Conservation (phyloP, 345 rosid genomes). For the Eucalyptus victrix region DNA sequence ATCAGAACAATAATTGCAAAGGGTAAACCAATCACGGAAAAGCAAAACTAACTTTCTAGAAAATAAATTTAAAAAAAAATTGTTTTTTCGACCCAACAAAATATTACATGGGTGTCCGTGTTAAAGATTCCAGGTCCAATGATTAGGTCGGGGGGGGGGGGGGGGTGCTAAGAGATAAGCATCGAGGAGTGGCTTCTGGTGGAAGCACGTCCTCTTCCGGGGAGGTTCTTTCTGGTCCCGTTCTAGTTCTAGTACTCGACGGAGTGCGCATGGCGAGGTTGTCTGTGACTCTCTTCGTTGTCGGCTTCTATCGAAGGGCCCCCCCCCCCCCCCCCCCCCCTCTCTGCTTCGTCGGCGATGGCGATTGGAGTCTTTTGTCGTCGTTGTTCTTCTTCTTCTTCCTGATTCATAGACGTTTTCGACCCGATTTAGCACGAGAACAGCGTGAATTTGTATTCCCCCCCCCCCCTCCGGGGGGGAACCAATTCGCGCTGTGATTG, state of each 20-base stretch:
- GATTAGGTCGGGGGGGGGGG: not conserved
- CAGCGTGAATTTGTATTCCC: not conserved
- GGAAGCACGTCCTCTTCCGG: not conserved
- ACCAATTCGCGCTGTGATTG: no score
- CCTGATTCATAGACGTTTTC: not conserved
- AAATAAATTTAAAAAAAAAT: not conserved
- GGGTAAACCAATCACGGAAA: not conserved
- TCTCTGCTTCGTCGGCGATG: not conserved
- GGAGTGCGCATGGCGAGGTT: not conserved
- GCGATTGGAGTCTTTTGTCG: no score
- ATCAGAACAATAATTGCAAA: not conserved
- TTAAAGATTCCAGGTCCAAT: not conserved
- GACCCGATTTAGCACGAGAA: not conserved
- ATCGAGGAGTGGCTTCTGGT: not conserved
- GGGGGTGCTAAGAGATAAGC: not conserved
- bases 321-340: not conserved
- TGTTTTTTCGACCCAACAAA: no score
- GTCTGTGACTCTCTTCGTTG: not conserved
- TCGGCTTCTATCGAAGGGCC: not conserved
- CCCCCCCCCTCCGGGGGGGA: no score
- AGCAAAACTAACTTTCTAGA: not conserved
- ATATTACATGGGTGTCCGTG: not conserved
- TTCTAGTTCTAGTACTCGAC: not conserved
- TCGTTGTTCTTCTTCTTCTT: not conserved
- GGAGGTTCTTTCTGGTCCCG: not conserved